phyloP scores from a whole-genome alignment of 2,329 filamentous ascomycete genomes.

The Ophiostoma montium region DNA sequence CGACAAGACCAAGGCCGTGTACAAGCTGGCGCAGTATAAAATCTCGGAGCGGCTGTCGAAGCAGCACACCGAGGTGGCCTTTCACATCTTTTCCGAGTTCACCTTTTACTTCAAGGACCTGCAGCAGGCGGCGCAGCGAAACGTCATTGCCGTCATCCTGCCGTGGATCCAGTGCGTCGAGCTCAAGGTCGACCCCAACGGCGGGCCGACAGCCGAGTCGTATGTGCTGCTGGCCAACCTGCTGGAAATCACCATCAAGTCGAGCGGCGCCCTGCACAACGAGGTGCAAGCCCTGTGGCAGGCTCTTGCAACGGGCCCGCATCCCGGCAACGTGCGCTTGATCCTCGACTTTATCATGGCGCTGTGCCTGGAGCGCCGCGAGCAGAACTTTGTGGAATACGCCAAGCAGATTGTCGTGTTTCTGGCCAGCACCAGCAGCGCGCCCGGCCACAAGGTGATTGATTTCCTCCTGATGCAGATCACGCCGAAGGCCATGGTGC shows the following conservation, averaged over 20 bases:
- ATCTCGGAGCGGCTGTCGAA: conserved; percentile 82
- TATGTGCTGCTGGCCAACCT: conserved; percentile 93
- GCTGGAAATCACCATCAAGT: conserved; percentile 91
- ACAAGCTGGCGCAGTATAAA: conserved; percentile 94
- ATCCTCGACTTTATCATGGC: conserved; percentile 94
- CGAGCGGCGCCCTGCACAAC: conserved; percentile 76
- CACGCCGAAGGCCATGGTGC: conserved; percentile 91
- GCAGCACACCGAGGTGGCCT: conserved; percentile 78
- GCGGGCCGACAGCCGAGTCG: conserved; percentile 77
- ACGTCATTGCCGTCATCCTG: conserved; percentile 84
- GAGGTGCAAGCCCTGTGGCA: conserved; percentile 98
- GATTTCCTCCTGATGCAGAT: conserved; percentile 89
- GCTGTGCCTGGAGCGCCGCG: conserved; percentile 79
- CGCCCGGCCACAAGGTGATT: conserved; percentile 76
- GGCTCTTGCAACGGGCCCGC: conserved; percentile 80
- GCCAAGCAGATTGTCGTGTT: conserved; percentile 98
- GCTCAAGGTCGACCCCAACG: conserved; percentile 79
- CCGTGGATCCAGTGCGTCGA: conserved; percentile 96
- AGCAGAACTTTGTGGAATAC: conserved; percentile 96
- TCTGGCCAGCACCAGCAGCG: conserved; percentile 61
- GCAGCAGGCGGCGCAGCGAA: conserved; percentile 69
- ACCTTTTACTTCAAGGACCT: conserved; percentile 85
- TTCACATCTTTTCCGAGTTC: conserved; percentile 92
- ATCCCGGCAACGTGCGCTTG: conserved; percentile 85
- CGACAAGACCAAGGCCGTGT: conserved; percentile 95